These are phyloP conservation scores for Citrus medica DNA, from an alignment of 345 rosid species.

Conservation along the genomic window DNA sequence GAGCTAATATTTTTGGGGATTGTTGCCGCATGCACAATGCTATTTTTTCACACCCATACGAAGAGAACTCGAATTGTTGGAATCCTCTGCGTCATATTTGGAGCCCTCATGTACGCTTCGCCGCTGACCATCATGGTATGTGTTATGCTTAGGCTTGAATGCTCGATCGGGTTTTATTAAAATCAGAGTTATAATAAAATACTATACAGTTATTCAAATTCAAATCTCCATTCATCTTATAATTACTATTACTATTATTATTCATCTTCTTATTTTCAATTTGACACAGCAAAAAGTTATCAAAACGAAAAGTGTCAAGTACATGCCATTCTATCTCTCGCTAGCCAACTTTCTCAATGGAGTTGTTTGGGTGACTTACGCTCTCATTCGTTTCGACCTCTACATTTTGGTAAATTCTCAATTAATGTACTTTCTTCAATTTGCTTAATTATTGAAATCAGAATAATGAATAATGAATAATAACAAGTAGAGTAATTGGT, in stretches of 20 bases:
- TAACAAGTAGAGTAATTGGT: background rate
- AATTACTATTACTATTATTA: no score
- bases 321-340: slow-evolving; percentile 57
- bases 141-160: no score
- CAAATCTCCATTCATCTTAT: no score
- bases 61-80: slow-evolving; percentile 45
- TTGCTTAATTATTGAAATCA: background rate
- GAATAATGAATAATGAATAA: no score
- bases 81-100: slow-evolving; percentile 42
- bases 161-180: no score
- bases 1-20: slow-evolving; percentile 11
- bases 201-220: no score
- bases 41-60: background rate
- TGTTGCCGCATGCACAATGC: slow-evolving; percentile 9
- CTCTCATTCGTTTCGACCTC: slow-evolving; percentile 36
- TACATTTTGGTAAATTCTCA: slow-evolving; percentile 36
- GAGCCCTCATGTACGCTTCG: slow-evolving; percentile 44
- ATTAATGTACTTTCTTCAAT: background rate
- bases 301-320: slow-evolving; percentile 43
- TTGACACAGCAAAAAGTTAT: slow-evolving; percentile 38
- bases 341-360: slow-evolving; percentile 37
- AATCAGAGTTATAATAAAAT: no score
- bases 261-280: background rate
- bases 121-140: slow-evolving; percentile 48
- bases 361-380: slow-evolving; percentile 35